These are phyloP conservation scores for Guadua angustifolia DNA, from an alignment of 176 grass and related monocot species.

Conservation along the genomic window DNA sequence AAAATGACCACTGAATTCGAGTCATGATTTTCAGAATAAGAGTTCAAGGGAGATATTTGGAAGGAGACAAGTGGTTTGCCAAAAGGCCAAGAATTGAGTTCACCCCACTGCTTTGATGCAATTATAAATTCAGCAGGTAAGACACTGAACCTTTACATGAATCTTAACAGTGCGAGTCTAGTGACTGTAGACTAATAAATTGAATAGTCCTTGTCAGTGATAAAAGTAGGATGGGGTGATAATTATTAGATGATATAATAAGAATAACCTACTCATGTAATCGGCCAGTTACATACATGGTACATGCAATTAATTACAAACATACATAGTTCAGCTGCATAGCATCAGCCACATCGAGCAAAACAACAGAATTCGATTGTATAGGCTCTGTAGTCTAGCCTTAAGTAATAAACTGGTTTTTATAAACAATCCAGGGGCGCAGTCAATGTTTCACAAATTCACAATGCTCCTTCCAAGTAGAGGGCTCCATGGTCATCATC, in stretches of 20 bases:
- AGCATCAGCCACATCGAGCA: neutral
- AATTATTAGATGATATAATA: constrained; percentile 9
- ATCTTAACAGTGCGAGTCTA: neutral
- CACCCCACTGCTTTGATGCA: neutral
- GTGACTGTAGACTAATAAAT: neutral
- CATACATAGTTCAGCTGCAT: neutral
- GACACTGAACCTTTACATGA: neutral
- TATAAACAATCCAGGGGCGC: neutral
- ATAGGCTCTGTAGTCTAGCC: neutral
- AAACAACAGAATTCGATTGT: constrained; percentile 12
- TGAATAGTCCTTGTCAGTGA: neutral
- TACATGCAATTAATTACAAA: neutral
- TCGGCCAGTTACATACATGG: neutral
- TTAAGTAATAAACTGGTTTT: neutral
- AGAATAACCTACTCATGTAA: neutral
- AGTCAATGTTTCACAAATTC: neutral
- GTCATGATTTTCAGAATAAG: constrained; percentile 18
- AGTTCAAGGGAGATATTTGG: neutral
- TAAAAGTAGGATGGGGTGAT: neutral
- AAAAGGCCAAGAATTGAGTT: neutral
- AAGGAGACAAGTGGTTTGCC: neutral
- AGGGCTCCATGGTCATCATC: neutral
- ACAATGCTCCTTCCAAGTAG: neutral
- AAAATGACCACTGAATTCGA: neutral
- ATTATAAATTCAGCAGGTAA: neutral